phyloP scores from a whole-genome alignment of 2,329 filamentous ascomycete species.

The Fusarium beomiforme region DNA sequence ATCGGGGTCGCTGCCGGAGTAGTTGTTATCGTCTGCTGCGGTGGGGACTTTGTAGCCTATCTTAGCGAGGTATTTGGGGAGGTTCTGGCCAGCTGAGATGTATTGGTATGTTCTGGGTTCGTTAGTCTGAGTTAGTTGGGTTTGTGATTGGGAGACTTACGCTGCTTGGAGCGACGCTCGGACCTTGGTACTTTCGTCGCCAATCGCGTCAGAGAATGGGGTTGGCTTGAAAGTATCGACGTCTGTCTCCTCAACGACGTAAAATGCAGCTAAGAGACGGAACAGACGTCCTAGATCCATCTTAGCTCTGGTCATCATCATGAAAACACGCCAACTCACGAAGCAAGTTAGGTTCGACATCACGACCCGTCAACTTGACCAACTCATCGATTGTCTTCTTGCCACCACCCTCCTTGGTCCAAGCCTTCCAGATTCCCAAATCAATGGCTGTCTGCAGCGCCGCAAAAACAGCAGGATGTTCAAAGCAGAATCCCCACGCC shows the following conservation, averaged over 20 bases:
- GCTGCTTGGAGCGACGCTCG: conserved; percentile 28
- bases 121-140: not conserved
- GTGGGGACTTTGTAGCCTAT: conserved; percentile 23
- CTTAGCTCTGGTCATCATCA: not conserved
- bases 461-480: conserved; percentile 27
- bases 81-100: conserved; percentile 21
- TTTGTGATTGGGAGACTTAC: not conserved
- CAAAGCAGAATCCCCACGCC: conserved; percentile 33
- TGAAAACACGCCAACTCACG: not conserved
- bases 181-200: conserved; percentile 33
- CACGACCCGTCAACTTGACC: not conserved
- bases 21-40: conserved; percentile 12
- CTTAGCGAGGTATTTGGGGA: conserved; percentile 30
- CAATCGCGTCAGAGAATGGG: conserved; percentile 23
- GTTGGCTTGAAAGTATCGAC: conserved; percentile 30
- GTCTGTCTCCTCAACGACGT: conserved; percentile 24
- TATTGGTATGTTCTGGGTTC: conserved; percentile 22
- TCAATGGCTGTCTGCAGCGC: conserved; percentile 25
- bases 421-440: conserved; percentile 24
- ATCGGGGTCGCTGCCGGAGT: conserved; percentile 11
- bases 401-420: conserved; percentile 6
- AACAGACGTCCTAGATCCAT: conserved; percentile 13
- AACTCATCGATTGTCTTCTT: conserved; percentile 27
- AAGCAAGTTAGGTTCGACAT: conserved; percentile 19
- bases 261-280: conserved; percentile 27